Conservation (phyloP, 2,329 filamentous ascomycete species). For the Ceratocystis harringtonii region DNA sequence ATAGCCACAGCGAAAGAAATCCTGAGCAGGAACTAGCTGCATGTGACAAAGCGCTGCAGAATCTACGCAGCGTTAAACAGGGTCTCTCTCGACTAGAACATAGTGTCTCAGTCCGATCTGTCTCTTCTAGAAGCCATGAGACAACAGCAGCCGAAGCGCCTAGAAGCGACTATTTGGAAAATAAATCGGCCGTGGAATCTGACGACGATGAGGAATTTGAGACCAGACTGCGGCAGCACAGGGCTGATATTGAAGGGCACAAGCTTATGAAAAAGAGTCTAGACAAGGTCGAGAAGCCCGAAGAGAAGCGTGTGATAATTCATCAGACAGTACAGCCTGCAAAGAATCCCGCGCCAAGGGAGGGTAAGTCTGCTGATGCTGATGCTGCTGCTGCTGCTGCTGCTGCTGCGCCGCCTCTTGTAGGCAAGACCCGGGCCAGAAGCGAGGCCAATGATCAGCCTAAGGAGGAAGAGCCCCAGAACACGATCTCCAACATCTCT, state of each 20-base stretch:
- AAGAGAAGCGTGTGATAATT: background rate
- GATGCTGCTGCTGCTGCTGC: background rate
- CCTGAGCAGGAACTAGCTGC: constrained; percentile 11
- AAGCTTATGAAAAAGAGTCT: background rate
- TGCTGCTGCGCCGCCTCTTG: background rate
- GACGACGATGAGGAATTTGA: constrained; percentile 18
- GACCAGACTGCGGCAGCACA: constrained; percentile 18
- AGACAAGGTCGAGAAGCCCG: background rate
- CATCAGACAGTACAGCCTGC: background rate
- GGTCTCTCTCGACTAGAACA: constrained; percentile 5
- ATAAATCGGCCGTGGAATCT: constrained; percentile 20
- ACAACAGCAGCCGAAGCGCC: background rate
- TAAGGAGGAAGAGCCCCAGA: background rate
- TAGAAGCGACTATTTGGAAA: constrained; percentile 17
- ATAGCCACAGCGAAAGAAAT: background rate
- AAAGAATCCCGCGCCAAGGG: background rate
- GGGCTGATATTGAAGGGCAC: constrained; percentile 26
- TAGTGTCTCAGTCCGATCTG: background rate
- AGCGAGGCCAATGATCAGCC: background rate
- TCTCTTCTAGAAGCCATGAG: background rate
- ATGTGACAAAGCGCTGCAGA: constrained; percentile 11
- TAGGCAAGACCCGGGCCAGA: background rate
- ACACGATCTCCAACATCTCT: background rate
- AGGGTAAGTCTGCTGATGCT: background rate
- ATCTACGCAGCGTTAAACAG: constrained; percentile 1